Evolutionary conservation across 2,329 filamentous ascomycete genomes (phyloP), one percentile per base, ranked within the genome.

Genomic region (Diaporthe vaccinii): DNA sequence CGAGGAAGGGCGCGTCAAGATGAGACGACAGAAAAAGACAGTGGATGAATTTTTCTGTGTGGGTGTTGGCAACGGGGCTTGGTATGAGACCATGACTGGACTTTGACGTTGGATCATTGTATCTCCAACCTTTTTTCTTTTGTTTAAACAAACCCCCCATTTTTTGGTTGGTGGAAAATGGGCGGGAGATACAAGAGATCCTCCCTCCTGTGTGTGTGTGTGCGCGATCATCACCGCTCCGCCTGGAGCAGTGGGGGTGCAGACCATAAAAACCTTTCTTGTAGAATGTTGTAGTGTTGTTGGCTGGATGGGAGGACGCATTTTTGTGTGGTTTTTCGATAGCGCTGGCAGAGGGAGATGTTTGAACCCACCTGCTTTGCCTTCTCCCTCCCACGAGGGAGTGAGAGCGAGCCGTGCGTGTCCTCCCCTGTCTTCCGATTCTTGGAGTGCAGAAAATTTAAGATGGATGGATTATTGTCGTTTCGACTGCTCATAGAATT

Each of bases 71-170:
- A 55, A 57, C 31, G 72, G 68, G 72, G 67, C 75, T 76, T 76
- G 72, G 75, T 74, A 76, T 65, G 75, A 74, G 72, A 74, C 72
- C 72, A 74, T 74, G 75, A 76, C 74, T 68, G 62, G 53, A 61
- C 51, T 65, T 46, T 39, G 61, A 67, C 59, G 72, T 67, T 74
- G 39, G 72, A n/a, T 68, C 71, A 53, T 34, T 62, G 74, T 74
- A 75, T 75, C 74, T 76, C 74, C 41, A 49, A 61, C 65, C 55
- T 59, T 55, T 51, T 39, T 51, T 61, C 62, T 73, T 75, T 76
- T 76, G 74, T 76, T 74, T 65, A 22, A 44, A 28, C 49, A 57
- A 62, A 57, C 17, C 55, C 44, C 39, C 68, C 44, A 44, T 39
- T 53, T 39, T 22, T 15, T 44, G 59, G 59, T 36, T 5, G 31